These are phyloP conservation scores for Apium graveolens DNA, from an alignment of 129 eudicot species.

Conservation along the genomic window DNA sequence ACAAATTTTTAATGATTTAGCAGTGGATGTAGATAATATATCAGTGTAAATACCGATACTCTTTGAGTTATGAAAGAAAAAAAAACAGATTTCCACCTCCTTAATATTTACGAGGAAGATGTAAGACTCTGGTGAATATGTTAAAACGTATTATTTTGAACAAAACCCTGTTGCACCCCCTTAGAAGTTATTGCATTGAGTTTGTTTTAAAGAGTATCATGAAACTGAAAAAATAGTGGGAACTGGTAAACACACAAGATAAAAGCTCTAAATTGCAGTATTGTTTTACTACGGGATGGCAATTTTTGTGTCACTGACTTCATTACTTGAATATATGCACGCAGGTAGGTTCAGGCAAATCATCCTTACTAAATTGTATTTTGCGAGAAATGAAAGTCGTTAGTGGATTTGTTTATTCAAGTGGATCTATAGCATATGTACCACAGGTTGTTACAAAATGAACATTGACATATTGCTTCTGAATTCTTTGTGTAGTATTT, in stretches of 20 bases:
- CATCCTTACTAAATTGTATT: slow-evolving; percentile 66
- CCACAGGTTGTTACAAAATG: slow-evolving; percentile 53
- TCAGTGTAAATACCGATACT: not conserved
- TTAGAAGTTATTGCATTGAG: not conserved
- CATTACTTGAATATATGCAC: slow-evolving; percentile 14
- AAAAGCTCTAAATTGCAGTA: not conserved
- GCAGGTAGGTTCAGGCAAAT: slow-evolving; percentile 98
- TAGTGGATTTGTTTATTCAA: slow-evolving; percentile 47
- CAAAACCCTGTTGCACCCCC: not conserved
- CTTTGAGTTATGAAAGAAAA: not conserved
- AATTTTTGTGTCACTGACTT: not conserved
- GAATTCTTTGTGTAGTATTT: slow-evolving; percentile 5
- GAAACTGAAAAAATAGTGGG: not conserved
- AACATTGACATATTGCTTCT: not conserved
- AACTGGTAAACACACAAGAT: not conserved
- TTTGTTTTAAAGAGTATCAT: slow-evolving; percentile 15
- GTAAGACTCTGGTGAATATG: not conserved
- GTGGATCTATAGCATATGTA: slow-evolving; percentile 66
- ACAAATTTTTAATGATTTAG: not conserved
- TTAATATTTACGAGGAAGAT: not conserved
- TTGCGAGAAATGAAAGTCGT: slow-evolving; percentile 68
- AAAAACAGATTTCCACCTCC: not conserved
- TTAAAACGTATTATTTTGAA: not conserved
- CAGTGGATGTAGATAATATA: not conserved
- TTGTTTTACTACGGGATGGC: slow-evolving; percentile 1